These are phyloP conservation scores for Alternaria sp. DNA, from an alignment of 2,329 filamentous ascomycete genomes.

Conservation along the genomic window DNA sequence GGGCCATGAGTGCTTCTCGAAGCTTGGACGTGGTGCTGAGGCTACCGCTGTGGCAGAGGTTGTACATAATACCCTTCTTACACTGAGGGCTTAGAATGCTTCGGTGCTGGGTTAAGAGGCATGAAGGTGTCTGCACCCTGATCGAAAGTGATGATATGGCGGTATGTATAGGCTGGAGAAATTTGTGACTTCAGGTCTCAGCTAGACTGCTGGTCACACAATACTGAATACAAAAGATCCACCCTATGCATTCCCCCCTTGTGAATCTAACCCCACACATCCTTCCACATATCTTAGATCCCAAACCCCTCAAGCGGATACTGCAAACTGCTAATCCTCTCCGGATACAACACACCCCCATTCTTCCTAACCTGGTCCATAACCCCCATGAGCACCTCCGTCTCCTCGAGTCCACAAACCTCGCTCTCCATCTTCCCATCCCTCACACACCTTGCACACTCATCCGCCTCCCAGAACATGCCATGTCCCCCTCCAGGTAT, in stretches of 20 bases:
- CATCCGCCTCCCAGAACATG: slow-evolving; percentile 90
- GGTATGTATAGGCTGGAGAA: background rate
- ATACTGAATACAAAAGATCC: background rate
- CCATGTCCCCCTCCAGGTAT: slow-evolving; percentile 70
- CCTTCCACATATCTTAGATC: background rate
- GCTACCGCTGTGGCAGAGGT: background rate
- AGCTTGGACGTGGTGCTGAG: background rate
- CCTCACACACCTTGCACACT: slow-evolving; percentile 75
- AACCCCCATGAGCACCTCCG: slow-evolving; percentile 82
- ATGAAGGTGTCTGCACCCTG: background rate
- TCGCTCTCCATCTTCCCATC: slow-evolving; percentile 82
- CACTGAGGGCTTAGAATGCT: background rate
- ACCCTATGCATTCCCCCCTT: background rate
- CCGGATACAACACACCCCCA: slow-evolving; percentile 68
- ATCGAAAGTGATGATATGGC: background rate
- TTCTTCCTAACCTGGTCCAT: slow-evolving; percentile 75
- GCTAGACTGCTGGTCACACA: background rate
- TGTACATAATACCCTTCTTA: background rate
- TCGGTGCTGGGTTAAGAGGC: too few relatives aligned
- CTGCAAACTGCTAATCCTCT: slow-evolving; percentile 67
- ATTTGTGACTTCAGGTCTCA: background rate
- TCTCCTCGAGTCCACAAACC: slow-evolving; percentile 71
- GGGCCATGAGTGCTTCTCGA: background rate
- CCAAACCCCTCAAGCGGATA: slow-evolving; percentile 37
- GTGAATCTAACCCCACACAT: background rate